Conservation (phyloP, 148 eudicot genomes). For the Simmondsia chinensis region DNA sequence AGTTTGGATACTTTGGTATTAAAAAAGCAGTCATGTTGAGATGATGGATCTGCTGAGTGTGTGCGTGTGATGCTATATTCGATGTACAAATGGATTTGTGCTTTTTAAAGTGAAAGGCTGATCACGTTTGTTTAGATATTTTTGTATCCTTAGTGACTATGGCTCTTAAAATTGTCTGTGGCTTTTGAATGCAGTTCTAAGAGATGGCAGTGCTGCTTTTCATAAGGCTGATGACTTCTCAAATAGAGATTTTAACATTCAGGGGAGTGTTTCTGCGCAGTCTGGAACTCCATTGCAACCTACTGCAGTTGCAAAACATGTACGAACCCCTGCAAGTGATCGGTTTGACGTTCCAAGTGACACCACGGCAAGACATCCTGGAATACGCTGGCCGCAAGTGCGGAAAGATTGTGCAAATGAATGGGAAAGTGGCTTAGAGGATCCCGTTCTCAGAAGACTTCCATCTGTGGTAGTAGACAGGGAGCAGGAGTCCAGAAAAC, state of each 20-base stretch:
- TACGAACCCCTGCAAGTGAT: conserved; percentile 23
- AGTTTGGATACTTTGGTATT: no score
- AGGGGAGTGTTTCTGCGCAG: conserved; percentile 29
- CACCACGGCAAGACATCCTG: conserved; percentile 23
- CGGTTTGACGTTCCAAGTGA: conserved; percentile 31
- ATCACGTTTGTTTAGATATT: no score
- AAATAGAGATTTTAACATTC: conserved; percentile 26
- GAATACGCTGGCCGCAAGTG: conserved; percentile 38
- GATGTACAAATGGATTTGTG: no score
- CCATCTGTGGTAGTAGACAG: conserved; percentile 30
- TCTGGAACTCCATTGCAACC: conserved; percentile 42
- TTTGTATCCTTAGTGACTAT: no score
- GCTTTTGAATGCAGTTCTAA: conserved; percentile 23
- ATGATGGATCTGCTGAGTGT: no score
- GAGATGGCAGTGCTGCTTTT: conserved; percentile 27
- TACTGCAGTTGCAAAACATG: conserved; percentile 29
- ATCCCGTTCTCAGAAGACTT: conserved; percentile 40
- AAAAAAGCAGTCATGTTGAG: no score
- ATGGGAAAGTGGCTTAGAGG: conserved; percentile 27
- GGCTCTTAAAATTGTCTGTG: not conserved
- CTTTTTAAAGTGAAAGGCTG: no score
- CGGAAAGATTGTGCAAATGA: conserved; percentile 31
- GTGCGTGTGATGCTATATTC: no score
- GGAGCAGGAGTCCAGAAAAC: conserved; percentile 41
- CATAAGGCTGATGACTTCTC: conserved; percentile 33